A percentile compares a stretch with the other conserved stretches of the same genome.
phyloP scores from a whole-genome alignment of 306 rosid genomes.

The Citrullus mucosospermus region DNA sequence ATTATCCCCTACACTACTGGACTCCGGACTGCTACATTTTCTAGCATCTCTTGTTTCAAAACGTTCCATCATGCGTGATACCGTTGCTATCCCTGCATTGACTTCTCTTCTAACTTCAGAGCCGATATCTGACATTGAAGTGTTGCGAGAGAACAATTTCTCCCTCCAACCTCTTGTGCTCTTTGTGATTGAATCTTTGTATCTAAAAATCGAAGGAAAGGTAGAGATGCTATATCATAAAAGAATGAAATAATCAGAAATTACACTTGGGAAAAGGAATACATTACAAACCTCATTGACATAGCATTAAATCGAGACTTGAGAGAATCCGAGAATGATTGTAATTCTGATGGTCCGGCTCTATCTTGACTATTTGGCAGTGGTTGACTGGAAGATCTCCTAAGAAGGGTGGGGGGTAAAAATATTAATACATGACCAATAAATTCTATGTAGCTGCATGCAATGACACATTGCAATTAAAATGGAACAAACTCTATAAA shows the following conservation, averaged over 20 bases:
- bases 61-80: slow-evolving; percentile 82
- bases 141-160: slow-evolving; percentile 77
- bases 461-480: not conserved
- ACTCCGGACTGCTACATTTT: slow-evolving; percentile 24
- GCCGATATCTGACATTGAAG: slow-evolving; percentile 68
- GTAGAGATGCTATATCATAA: not conserved
- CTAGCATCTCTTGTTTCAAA: slow-evolving; percentile 61
- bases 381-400: slow-evolving; percentile 57
- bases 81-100: slow-evolving; percentile 71
- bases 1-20: slow-evolving; percentile 35
- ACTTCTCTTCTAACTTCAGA: slow-evolving; percentile 80
- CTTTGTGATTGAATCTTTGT: slow-evolving; percentile 90
- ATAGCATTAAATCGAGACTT: slow-evolving; percentile 78
- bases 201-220: slow-evolving; percentile 26
- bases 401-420: not conserved
- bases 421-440: not conserved
- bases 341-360: slow-evolving; percentile 91
- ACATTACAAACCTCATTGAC: slow-evolving; percentile 42
- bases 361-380: slow-evolving; percentile 66
- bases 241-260: not conserved
- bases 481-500: slow-evolving; percentile 2
- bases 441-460: not conserved
- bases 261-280: not conserved
- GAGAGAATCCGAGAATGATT: slow-evolving; percentile 77
- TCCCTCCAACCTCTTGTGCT: slow-evolving; percentile 97